Evolutionary conservation across 192 early-diverging fungal genomes (phyloP), one percentile per base, ranked within the genome.

Genomic region (Gamsiella multidivaricata): DNA sequence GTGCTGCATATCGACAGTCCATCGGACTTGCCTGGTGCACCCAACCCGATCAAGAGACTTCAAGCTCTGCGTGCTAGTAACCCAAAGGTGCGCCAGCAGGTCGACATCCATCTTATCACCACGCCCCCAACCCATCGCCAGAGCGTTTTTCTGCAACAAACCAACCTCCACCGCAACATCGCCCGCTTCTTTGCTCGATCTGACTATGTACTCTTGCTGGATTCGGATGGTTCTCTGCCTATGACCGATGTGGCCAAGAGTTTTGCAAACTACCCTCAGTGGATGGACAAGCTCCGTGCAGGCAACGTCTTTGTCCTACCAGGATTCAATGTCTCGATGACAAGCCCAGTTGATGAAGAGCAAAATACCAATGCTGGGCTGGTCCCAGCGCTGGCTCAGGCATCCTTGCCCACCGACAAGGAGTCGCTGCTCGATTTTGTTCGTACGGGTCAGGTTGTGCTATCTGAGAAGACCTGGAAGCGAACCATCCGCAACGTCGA

Each of bases 401-500:
- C 32, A 11, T 33, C 58, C 3, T 34, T 84, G 28, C 83, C 85
- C 12, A 64, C 43, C 17, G 54, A 76, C 36, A 87, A 87, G 46
- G 22, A 55, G 0, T 33, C 68, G 9, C 32, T 87, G n/a, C 15
- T 87, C 31, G 29, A 55, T 6, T 20, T 67, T 10, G 64, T 87
- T 0, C 64, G 62, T 9, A 54, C 74, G 0, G 80, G 73, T 12
- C 25, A 69, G 9, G 55, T 87, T 10, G 70, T 73, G 5, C 59
- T 87, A 31, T 66, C 69, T 10, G 85, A 89, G 60, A 84, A 84
- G 26, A 85, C 85, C 15, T 89, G 84, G 84, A 83, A 89, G 60
- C 34, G 81, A 8, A 84, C 82, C 36, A 76, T 65, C 28, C 81
- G 87, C 2, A 85, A 85, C 4, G 85, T 86, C 2, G 70, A 83